Evolutionary conservation across 108 stramenopile genomes (phyloP).

Genomic region (Nitzschia sp.): DNA sequence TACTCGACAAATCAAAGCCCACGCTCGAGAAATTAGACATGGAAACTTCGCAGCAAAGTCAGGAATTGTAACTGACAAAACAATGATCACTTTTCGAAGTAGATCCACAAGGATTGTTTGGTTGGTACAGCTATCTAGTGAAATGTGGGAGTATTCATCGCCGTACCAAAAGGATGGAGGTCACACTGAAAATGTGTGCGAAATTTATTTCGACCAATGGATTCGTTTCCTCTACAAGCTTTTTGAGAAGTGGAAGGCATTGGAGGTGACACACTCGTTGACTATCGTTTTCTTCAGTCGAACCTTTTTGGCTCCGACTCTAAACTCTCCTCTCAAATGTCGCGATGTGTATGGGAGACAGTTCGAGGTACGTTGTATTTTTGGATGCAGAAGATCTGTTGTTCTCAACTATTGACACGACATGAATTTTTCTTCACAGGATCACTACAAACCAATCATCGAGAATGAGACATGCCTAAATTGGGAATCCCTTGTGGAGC

Average conservation of each 20-base stretch:
- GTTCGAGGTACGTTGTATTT: constrained; percentile 47
- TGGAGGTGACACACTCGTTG: constrained; percentile 88
- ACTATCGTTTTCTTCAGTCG: constrained; percentile 94
- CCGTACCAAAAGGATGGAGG: constrained; percentile 52
- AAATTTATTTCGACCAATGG: constrained; percentile 85
- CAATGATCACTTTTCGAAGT: constrained; percentile 90
- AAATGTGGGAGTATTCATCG: constrained; percentile 97
- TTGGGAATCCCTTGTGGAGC: constrained; percentile 70
- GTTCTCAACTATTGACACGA: background rate
- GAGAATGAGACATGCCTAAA: constrained; percentile 89
- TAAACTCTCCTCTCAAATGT: constrained; percentile 29
- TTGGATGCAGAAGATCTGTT: background rate
- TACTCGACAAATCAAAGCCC: constrained; percentile 56
- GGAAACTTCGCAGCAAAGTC: constrained; percentile 56
- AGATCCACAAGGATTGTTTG: constrained; percentile 92
- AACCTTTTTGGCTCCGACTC: constrained; percentile 57
- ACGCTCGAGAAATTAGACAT: constrained; percentile 74
- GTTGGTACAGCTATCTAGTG: constrained; percentile 93
- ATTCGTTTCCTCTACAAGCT: constrained; percentile 66
- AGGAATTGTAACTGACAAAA: constrained; percentile 79
- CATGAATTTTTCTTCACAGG: constrained; percentile 27
- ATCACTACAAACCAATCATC: constrained; percentile 89
- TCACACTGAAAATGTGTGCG: constrained; percentile 54
- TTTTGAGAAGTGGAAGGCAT: constrained; percentile 83
- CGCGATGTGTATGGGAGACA: constrained; percentile 68